These are phyloP conservation scores for Yamadazyma siamensis DNA, from an alignment of 1,139 yeast genomes.

Conservation along the genomic window DNA sequence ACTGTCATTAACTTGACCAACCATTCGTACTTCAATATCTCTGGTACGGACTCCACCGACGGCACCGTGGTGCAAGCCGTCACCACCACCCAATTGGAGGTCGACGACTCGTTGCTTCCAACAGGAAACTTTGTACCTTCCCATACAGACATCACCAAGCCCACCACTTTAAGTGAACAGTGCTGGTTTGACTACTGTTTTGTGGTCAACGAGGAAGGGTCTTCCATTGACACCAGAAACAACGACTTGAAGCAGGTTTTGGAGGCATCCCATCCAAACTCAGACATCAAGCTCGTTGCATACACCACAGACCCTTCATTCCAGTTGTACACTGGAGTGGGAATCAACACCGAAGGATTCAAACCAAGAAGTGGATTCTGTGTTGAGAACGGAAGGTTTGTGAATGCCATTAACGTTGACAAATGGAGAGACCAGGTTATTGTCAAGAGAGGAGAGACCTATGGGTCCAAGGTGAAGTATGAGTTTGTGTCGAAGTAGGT, in stretches of 20 bases:
- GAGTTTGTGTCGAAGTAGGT: slow-evolving; percentile 8
- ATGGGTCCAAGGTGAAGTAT: slow-evolving; percentile 51
- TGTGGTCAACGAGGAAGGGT: slow-evolving; percentile 32
- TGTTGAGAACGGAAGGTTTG: slow-evolving; percentile 60
- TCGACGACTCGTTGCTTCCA: slow-evolving; percentile 41
- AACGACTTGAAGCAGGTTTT: slow-evolving; percentile 33
- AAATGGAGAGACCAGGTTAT: slow-evolving; percentile 52
- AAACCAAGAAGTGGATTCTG: slow-evolving; percentile 57
- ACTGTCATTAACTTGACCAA: slow-evolving; percentile 62
- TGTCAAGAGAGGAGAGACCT: slow-evolving; percentile 49
- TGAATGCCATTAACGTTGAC: slow-evolving; percentile 50
- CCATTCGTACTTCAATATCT: slow-evolving; percentile 57
- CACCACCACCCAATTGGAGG: slow-evolving; percentile 34
- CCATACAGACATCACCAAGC: slow-evolving; percentile 19
- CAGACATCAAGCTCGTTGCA: slow-evolving; percentile 41
- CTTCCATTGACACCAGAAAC: slow-evolving; percentile 42
- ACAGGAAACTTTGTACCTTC: slow-evolving; percentile 44
- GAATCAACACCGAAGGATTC: slow-evolving; percentile 37
- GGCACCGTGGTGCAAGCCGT: slow-evolving; percentile 30
- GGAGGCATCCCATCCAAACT: slow-evolving; percentile 47
- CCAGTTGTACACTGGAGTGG: slow-evolving; percentile 67
- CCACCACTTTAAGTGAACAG: slow-evolving; percentile 19
- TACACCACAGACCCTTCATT: slow-evolving; percentile 64
- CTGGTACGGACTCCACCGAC: slow-evolving; percentile 25
- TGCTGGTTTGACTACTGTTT: slow-evolving; percentile 51